Evolutionary conservation across 2,329 filamentous ascomycete species (phyloP).

Genomic region (Sarocladium kiliense): DNA sequence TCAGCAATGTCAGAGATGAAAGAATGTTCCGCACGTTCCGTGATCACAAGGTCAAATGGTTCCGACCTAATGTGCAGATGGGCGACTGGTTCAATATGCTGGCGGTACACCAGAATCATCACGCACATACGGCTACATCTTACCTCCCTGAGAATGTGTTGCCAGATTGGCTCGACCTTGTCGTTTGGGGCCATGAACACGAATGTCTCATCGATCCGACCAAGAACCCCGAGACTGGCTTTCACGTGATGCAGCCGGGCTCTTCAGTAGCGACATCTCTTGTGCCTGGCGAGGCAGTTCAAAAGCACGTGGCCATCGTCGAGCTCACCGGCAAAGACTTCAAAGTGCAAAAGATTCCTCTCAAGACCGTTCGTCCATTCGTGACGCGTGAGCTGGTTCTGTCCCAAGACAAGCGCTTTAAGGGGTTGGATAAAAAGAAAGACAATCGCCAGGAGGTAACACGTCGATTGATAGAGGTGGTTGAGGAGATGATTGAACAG

Average conservation of each 20-base stretch:
- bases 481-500: conserved; percentile 82
- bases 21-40: conserved; percentile 89
- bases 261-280: conserved; percentile 94
- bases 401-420: conserved; percentile 69
- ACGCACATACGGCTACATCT: conserved; percentile 85
- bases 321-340: conserved; percentile 81
- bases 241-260: conserved; percentile 95
- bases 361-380: conserved; percentile 89
- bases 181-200: conserved; percentile 97
- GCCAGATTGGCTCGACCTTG: conserved; percentile 83
- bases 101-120: conserved; percentile 93
- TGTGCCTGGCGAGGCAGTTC: conserved; percentile 79
- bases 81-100: conserved; percentile 94
- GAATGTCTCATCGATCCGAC: conserved; percentile 86
- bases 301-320: conserved; percentile 86
- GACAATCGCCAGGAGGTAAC: conserved; percentile 82
- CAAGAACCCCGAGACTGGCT: conserved; percentile 80
- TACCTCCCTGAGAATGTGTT: conserved; percentile 92
- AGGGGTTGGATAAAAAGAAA: conserved; percentile 70
- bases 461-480: conserved; percentile 66
- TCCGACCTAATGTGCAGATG: conserved; percentile 72
- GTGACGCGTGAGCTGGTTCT: conserved; percentile 79
- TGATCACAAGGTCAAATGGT: conserved; percentile 92
- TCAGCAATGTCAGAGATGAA: conserved; percentile 96
- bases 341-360: conserved; percentile 69